Base-by-base conservation (phyloP, 2,329 filamentous ascomycete species). In the Penicillium verrucosum region DNA sequence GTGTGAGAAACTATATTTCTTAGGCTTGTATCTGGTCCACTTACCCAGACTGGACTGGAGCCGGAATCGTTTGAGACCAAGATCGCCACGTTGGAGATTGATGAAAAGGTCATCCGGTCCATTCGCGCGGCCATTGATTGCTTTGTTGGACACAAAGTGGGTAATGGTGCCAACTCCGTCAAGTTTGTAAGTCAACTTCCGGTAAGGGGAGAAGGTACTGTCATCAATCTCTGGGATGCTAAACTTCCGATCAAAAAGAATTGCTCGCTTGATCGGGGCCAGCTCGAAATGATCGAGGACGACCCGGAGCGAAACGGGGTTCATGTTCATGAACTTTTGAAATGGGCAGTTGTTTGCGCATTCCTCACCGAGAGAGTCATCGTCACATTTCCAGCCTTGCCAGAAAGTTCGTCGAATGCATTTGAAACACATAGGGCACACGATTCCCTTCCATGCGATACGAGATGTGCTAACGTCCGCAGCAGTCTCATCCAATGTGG, bases 71-170 rank as follows among this genome's bases (percentile, higher is more conserved):
- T 71, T 70, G n/a, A 86, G 68, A 2, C 75, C 73, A 36, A 84
- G 71, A 6, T 81, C 72, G 0, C 64, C 63, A 3, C 62, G 42
- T 46, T 84, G 80, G 3, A 86, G 62, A 11, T 73, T 63, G 0
- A 73, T 63, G 59, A 88, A 89, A 57, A 91, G 76, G 2, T 84
- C 80, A 63, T 91, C 75, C 0, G 87, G 79, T 0, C 88, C 88
- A 34, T 78, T 76, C 0, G 65, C 45, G n/a, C 80, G 76, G 16
- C 71, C 66, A 30, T 84, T 82, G 29, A 87, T 79, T 0, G 66
- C 69, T n/a, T 71, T 68, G 50, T 81, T 86, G 0, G 86, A 80
- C 4, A 82, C 78, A 48, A 86, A 81, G 61, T 88, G 81, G 0
- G 80, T 78, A 16, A 86, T 72, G 0, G 75, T 73, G 1, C 84